These are phyloP conservation scores for Urochloa ruziziensis DNA, from an alignment of 176 grass and related monocot species.

Conservation along the genomic window DNA sequence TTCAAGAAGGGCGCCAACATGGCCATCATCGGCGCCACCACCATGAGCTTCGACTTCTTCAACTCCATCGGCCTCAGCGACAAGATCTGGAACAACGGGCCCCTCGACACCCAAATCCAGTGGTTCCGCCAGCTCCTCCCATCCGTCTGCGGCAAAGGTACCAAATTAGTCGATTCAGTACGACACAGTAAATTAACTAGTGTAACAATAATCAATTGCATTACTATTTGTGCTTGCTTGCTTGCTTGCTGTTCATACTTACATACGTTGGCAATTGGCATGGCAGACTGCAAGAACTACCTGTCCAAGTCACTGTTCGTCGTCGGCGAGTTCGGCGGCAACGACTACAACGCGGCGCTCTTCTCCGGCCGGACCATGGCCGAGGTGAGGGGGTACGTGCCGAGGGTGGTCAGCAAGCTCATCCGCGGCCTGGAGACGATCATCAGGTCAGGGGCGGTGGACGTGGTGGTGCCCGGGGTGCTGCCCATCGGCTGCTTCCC, in stretches of 20 bases:
- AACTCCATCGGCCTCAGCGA: constrained; percentile 44
- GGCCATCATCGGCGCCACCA: constrained; percentile 65
- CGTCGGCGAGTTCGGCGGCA: constrained; percentile 69
- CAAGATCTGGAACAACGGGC: constrained; percentile 65
- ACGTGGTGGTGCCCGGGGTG: constrained; percentile 58
- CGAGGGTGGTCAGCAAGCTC: constrained; percentile 43
- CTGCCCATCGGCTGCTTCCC: constrained; percentile 65
- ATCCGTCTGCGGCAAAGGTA: constrained; percentile 45
- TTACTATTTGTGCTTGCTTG: not conserved
- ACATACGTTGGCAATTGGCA: too few relatives aligned
- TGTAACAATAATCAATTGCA: too few relatives aligned
- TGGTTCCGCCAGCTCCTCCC: constrained; percentile 64
- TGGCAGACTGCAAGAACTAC: constrained; percentile 44
- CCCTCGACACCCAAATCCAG: constrained; percentile 54
- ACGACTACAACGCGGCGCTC: constrained; percentile 66
- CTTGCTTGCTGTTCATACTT: too few relatives aligned
- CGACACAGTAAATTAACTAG: too few relatives aligned
- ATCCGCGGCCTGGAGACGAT: constrained; percentile 44
- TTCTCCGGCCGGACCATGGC: constrained; percentile 50
- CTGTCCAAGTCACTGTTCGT: constrained; percentile 61
- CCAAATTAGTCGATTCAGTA: too few relatives aligned
- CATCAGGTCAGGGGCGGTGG: constrained; percentile 34
- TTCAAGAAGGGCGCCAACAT: constrained; percentile 73
- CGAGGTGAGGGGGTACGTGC: constrained; percentile 50
- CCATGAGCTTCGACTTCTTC: constrained; percentile 52